phyloP scores from a whole-genome alignment of 345 rosid species.

The Lepidium didymum region DNA sequence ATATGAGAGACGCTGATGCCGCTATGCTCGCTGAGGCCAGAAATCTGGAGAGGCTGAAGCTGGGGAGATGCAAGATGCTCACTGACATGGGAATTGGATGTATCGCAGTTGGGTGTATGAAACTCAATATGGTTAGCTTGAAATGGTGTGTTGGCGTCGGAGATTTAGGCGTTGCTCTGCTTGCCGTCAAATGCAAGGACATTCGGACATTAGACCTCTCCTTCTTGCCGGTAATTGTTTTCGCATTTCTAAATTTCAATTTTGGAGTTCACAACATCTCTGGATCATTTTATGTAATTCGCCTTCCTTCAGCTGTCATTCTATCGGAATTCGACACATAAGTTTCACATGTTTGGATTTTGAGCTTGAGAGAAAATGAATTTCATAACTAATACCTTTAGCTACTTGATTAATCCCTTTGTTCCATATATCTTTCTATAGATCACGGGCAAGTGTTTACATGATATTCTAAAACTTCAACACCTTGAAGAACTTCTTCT shows the following conservation, averaged over 20 bases:
- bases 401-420: neutral
- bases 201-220: slow-evolving; percentile 42
- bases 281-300: too few species aligned
- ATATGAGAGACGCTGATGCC: slow-evolving; percentile 38
- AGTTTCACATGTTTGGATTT: neutral
- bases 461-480: slow-evolving; percentile 33
- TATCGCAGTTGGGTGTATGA: slow-evolving; percentile 42
- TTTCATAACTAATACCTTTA: neutral
- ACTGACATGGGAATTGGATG: slow-evolving; percentile 52
- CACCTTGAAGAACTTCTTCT: slow-evolving; percentile 42
- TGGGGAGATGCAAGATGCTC: slow-evolving; percentile 39
- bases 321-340: neutral
- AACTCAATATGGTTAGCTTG: slow-evolving; percentile 35
- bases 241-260: neutral
- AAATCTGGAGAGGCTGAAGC: slow-evolving; percentile 32
- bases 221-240: slow-evolving; percentile 32
- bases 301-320: neutral
- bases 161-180: slow-evolving; percentile 43
- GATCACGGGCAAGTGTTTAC: slow-evolving; percentile 44
- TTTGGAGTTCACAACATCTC: neutral
- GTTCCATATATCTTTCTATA: slow-evolving; percentile 4
- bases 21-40: slow-evolving; percentile 38
- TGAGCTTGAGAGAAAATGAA: neutral
- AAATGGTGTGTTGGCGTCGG: slow-evolving; percentile 45
- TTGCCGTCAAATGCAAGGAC: slow-evolving; percentile 40